Evolutionary conservation across 106 monocot species (phyloP).

Genomic region (Narthecium ossifragum): DNA sequence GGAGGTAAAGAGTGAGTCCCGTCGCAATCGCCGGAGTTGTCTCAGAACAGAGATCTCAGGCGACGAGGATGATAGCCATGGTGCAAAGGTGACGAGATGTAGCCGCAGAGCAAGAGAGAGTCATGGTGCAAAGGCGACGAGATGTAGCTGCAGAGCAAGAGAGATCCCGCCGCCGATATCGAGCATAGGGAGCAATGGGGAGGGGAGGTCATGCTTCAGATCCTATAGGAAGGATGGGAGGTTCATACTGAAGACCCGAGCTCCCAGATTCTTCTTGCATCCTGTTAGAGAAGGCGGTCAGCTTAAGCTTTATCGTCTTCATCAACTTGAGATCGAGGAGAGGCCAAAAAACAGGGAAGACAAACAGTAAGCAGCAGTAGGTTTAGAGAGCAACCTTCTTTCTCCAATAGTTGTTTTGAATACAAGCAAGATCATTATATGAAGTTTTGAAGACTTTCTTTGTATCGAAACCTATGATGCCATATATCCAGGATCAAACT

Average conservation of each 20-base stretch:
- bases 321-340: not conserved
- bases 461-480: no score
- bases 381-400: not conserved
- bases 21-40: not conserved
- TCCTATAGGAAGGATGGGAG: conserved; percentile 29
- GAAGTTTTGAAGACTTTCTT: no score
- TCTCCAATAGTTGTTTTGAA: not conserved
- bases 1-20: conserved; percentile 7
- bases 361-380: not conserved
- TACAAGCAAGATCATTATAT: no score
- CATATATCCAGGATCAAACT: no score
- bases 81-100: not conserved
- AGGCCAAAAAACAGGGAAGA: conserved; percentile 3
- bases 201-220: conserved; percentile 17
- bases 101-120: not conserved
- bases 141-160: not conserved
- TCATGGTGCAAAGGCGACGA: not conserved
- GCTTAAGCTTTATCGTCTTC: conserved; percentile 21
- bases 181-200: conserved; percentile 19
- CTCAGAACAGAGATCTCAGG: no score
- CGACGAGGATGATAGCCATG: no score
- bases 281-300: conserved; percentile 23
- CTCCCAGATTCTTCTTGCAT: conserved; percentile 25
- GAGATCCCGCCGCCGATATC: conserved; percentile 30
- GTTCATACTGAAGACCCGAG: conserved; percentile 22